Percentiles rank a stretch among this genome's conserved stretches.
Evolutionary conservation across 345 rosid genomes (phyloP).

Genomic region (Turritis glabra): DNA sequence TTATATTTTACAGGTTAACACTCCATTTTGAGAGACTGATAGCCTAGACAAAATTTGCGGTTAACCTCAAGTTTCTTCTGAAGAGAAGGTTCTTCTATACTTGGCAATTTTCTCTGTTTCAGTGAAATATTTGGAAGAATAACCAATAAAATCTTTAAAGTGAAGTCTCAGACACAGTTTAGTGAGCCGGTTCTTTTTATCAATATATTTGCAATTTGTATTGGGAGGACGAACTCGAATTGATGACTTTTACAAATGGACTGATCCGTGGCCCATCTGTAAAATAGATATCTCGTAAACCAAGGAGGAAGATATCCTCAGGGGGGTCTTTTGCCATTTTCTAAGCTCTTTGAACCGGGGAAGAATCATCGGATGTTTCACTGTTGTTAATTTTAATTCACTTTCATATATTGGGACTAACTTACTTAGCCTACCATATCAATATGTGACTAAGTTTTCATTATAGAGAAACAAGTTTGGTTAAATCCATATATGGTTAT

Average conservation of each 20-base stretch:
- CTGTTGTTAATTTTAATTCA: not conserved
- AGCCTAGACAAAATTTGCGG: no score
- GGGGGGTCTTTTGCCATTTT: not conserved
- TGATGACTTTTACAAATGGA: no score
- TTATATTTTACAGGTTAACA: not conserved
- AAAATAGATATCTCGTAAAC: not conserved
- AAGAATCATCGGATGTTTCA: not conserved
- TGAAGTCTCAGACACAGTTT: not conserved
- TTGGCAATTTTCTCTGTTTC: not conserved
- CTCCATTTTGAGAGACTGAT: not conserved
- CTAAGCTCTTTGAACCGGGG: not conserved
- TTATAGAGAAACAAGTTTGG: conserved; percentile 3
- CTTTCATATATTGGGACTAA: not conserved
- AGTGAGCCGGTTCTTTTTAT: not conserved
- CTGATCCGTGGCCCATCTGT: not conserved
- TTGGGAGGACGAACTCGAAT: not conserved
- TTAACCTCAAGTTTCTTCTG: no score
- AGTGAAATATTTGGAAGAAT: not conserved
- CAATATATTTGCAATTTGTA: not conserved
- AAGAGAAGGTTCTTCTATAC: no score
- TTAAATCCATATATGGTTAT: conserved; percentile 11
- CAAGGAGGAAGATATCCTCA: not conserved
- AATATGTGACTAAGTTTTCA: not conserved
- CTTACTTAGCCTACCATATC: not conserved
- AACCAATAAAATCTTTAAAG: not conserved